Percentiles rank a stretch among this genome's conserved stretches.
phyloP scores from a whole-genome alignment of 768 basidiomycete species.

The Suillus subalutaceus region DNA sequence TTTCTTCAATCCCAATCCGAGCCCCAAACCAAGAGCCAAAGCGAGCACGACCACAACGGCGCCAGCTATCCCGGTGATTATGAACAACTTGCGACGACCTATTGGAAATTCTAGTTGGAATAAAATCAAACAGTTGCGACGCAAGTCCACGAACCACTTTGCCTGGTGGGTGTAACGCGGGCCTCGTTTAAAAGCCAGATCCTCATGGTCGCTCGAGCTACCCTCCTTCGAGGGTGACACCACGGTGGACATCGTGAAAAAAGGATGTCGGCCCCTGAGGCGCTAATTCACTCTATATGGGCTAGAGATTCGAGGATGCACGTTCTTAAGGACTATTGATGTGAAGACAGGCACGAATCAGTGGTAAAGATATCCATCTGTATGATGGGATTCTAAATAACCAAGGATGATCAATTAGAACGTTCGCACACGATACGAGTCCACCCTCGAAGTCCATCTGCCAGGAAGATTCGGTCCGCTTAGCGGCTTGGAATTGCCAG shows the following conservation, averaged over 20 bases:
- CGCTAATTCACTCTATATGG: background rate
- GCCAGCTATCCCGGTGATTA: constrained; percentile 17
- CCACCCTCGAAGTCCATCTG: background rate
- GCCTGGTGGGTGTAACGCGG: background rate
- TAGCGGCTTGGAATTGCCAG: too few species aligned
- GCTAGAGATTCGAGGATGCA: background rate
- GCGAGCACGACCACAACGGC: constrained; percentile 21
- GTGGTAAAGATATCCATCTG: background rate
- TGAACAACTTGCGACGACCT: constrained; percentile 26
- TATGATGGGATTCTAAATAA: background rate
- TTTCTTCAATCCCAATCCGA: constrained; percentile 31
- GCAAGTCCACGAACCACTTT: constrained; percentile 5
- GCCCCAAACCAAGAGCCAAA: constrained; percentile 32
- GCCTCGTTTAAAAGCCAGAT: background rate
- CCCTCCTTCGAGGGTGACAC: constrained; percentile 10
- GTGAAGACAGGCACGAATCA: background rate
- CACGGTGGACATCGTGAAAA: constrained; percentile 5
- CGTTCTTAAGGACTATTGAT: constrained; percentile 11
- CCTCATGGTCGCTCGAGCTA: constrained; percentile 15
- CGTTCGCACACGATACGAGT: background rate
- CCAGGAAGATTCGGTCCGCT: background rate
- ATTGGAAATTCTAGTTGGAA: background rate
- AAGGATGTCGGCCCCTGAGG: background rate
- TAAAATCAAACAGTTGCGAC: background rate
- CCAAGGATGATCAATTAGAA: background rate